Conservation (phyloP, 306 rosid species). For the Citrullus mucosospermus region DNA sequence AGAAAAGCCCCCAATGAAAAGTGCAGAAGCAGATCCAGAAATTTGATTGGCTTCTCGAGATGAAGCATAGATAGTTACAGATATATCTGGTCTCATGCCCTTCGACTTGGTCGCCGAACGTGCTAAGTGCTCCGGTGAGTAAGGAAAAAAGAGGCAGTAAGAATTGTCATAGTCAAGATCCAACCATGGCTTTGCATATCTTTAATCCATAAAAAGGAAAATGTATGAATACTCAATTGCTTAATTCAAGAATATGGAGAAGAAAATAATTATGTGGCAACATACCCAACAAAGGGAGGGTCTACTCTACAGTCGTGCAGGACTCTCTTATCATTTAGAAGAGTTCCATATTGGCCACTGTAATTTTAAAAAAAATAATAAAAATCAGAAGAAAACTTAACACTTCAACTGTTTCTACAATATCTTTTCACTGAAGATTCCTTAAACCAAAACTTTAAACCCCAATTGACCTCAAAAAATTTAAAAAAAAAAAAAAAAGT, state of each 20-base stretch:
- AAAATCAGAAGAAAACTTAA: slow-evolving; percentile 2
- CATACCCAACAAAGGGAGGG: slow-evolving; percentile 86
- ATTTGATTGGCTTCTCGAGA: slow-evolving; percentile 40
- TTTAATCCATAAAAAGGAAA: slow-evolving; percentile 23
- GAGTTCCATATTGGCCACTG: slow-evolving; percentile 26
- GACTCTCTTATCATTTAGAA: slow-evolving; percentile 28
- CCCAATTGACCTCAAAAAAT: no score
- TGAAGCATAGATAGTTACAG: slow-evolving; percentile 54
- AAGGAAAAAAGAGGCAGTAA: slow-evolving; percentile 83
- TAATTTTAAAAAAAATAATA: slow-evolving; percentile 9
- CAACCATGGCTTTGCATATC: slow-evolving; percentile 80
- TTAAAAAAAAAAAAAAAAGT: no score
- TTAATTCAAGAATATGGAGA: neutral
- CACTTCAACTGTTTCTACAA: neutral
- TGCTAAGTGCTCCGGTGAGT: slow-evolving; percentile 82
- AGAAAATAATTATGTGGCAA: slow-evolving; percentile 4
- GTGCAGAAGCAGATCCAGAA: slow-evolving; percentile 70
- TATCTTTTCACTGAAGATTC: neutral
- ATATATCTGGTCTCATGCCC: slow-evolving; percentile 56
- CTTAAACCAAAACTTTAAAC: neutral
- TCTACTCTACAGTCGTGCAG: slow-evolving; percentile 66
- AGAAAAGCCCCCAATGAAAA: slow-evolving; percentile 84
- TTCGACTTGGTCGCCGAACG: slow-evolving; percentile 49
- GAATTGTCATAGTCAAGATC: slow-evolving; percentile 57
- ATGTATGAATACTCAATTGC: slow-evolving; percentile 10